phyloP scores from a whole-genome alignment of 2,329 filamentous ascomycete genomes.

The Epichloe aotearoae region DNA sequence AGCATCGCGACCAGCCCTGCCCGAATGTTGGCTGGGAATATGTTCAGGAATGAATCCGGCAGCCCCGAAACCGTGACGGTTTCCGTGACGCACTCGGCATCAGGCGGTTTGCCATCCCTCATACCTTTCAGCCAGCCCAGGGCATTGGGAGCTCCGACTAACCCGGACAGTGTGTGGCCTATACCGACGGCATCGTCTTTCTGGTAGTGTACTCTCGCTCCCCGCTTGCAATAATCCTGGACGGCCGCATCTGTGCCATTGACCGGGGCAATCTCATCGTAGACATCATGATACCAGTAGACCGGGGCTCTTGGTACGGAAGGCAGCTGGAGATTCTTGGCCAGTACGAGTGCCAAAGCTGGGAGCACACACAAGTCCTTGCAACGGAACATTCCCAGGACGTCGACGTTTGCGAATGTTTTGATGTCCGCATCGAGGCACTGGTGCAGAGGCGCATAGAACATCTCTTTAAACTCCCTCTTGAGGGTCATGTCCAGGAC shows the following conservation, averaged over 20 bases:
- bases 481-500: background rate
- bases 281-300: background rate
- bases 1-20: background rate
- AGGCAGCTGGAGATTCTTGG: background rate
- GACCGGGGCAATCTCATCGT: background rate
- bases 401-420: background rate
- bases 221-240: background rate
- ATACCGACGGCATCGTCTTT: background rate
- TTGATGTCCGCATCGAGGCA: background rate
- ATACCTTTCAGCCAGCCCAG: background rate
- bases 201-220: background rate
- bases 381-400: background rate
- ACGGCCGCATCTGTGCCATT: background rate
- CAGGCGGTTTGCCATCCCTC: background rate
- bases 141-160: background rate
- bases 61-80: background rate
- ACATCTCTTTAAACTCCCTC: background rate
- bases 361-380: background rate
- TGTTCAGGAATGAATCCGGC: background rate
- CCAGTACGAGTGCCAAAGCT: background rate
- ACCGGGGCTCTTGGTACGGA: background rate
- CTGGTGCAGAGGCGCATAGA: background rate
- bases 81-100: background rate
- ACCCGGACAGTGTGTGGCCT: background rate
- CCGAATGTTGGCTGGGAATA: background rate